These are phyloP conservation scores for Suhomyces choctaworum DNA, from an alignment of 1,139 yeast species.

Conservation along the genomic window DNA sequence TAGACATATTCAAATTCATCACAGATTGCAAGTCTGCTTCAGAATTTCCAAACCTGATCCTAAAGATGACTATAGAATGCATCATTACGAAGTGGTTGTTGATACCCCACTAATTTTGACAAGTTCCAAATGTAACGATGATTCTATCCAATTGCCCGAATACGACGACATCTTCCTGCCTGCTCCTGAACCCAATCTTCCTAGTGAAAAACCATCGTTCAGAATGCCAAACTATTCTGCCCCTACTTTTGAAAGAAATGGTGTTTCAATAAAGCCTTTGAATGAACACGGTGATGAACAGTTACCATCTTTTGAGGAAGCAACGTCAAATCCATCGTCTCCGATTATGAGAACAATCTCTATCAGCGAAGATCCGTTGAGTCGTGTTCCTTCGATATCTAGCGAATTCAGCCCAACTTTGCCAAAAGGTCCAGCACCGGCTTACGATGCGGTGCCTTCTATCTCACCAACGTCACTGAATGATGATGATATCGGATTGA, in stretches of 20 bases:
- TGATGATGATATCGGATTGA: not conserved
- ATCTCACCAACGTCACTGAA: slow-evolving; percentile 1
- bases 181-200: not conserved
- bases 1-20: slow-evolving; percentile 68
- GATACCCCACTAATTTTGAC: slow-evolving; percentile 80
- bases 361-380: slow-evolving; percentile 35
- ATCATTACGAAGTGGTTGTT: slow-evolving; percentile 85
- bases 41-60: slow-evolving; percentile 71
- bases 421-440: slow-evolving; percentile 38
- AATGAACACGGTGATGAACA: slow-evolving; percentile 26
- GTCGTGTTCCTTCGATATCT: slow-evolving; percentile 35
- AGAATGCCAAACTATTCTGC: slow-evolving; percentile 34
- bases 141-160: slow-evolving; percentile 68
- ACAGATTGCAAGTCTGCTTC: slow-evolving; percentile 75
- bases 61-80: slow-evolving; percentile 56
- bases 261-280: slow-evolving; percentile 39
- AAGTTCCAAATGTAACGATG: slow-evolving; percentile 70
- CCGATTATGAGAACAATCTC: slow-evolving; percentile 41
- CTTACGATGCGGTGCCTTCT: slow-evolving; percentile 30
- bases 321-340: slow-evolving; percentile 34
- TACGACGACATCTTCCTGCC: slow-evolving; percentile 40
- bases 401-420: slow-evolving; percentile 6
- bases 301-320: slow-evolving; percentile 64
- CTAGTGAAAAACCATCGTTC: slow-evolving; percentile 17
- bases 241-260: slow-evolving; percentile 24